Evolutionary conservation across 441 rosid genomes (phyloP), one percentile per base, ranked within the genome.

Genomic region (Manihot esculenta): DNA sequence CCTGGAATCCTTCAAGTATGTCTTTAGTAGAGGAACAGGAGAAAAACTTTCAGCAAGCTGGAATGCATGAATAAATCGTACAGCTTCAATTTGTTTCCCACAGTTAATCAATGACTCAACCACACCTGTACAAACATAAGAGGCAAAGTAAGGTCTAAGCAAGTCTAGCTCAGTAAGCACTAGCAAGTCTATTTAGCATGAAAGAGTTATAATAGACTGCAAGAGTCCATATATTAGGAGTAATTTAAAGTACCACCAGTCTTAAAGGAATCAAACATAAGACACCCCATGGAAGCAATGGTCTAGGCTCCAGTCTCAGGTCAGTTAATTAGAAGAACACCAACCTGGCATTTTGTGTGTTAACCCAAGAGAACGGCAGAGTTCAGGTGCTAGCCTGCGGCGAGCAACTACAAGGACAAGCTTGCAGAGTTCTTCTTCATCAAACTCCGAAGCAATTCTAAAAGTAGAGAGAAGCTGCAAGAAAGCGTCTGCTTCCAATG

Each of bases 401-500:
- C 89, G 93, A 71, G 97, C 87, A 80, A 94, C 90, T 89, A 87
- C 83, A 51, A 94, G 97, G 56, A 94, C 83, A 57, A 92, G 84
- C 85, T 87, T 85, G 74, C 74, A 81, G 65, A 94, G 84, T 77
- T 86, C 90, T 71, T 86, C 89, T 75, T 79, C 94, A 13, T 87
- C 79, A 75, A 90, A 91, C 80, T 84, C 87, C 23, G 90, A 86
- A 76, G 90, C 92, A 84, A 94, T 84, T 73, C 82, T 88, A 82
- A 90, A 94, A 75, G 92, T 89, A 47, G 92, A 86, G 45, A 94
- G 85, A 65, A 94, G 95, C 77, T 94, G 97, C 81, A 94, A 82
- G 78, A 92, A 94, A 49, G 97, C 93, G 76, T 90, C 93, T 64
- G 97, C 99, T 87, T 94, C 97, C 89, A 94, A 85, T 41, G 97